Evolutionary conservation across 2,329 filamentous ascomycete genomes (phyloP).

Genomic region (Colletotrichum paranaense): DNA sequence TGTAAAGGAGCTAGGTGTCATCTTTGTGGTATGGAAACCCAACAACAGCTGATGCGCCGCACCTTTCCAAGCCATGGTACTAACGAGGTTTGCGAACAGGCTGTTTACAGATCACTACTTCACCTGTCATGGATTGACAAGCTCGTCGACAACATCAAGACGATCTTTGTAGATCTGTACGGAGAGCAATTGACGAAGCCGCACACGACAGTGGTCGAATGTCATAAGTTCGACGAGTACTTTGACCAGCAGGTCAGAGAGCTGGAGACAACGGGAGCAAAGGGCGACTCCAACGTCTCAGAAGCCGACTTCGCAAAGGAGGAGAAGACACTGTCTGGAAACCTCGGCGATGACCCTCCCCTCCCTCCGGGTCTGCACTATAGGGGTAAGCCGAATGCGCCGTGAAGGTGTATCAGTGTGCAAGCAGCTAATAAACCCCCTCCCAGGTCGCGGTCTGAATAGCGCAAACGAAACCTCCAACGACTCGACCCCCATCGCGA

Average conservation of each 20-base stretch:
- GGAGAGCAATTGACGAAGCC: constrained; percentile 86
- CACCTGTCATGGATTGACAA: constrained; percentile 98
- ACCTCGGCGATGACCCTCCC: constrained; percentile 52
- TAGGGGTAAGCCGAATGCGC: constrained; percentile 28
- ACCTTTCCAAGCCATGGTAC: constrained; percentile 2
- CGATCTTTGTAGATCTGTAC: constrained; percentile 91
- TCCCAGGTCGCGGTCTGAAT: constrained; percentile 47
- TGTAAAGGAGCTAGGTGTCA: constrained; percentile 90
- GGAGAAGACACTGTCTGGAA: constrained; percentile 48
- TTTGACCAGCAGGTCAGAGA: constrained; percentile 94
- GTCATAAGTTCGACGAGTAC: constrained; percentile 86
- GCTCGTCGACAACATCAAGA: constrained; percentile 93
- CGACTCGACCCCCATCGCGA: constrained; percentile 76
- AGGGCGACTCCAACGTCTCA: constrained; percentile 40
- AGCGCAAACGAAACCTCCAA: constrained; percentile 58
- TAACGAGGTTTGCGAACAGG: constrained; percentile 61
- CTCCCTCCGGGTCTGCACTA: constrained; percentile 38
- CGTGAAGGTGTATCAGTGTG: neutral
- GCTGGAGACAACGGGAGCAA: constrained; percentile 70
- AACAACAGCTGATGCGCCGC: neutral
- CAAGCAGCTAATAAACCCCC: constrained; percentile 1
- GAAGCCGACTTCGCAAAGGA: constrained; percentile 45
- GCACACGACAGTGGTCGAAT: constrained; percentile 82
- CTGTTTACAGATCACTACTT: constrained; percentile 94
- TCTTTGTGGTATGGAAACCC: constrained; percentile 79